phyloP scores from a whole-genome alignment of 2,329 filamentous ascomycete genomes.

The Lasiodiplodia sp. region DNA sequence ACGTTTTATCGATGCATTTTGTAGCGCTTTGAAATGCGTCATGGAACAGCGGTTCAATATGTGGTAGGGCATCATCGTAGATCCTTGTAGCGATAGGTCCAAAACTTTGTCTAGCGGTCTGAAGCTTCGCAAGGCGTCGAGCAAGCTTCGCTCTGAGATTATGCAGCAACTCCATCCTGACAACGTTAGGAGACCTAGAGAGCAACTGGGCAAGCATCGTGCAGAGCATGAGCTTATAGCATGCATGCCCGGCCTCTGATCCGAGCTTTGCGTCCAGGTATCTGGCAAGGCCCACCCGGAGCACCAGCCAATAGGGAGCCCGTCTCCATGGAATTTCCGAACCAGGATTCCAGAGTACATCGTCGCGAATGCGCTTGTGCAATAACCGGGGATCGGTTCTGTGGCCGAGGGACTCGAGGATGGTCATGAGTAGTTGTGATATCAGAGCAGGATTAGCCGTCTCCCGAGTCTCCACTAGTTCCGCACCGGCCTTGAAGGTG shows the following conservation, averaged over 20 bases:
- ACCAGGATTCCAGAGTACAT: conserved; percentile 60
- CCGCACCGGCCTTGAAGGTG: conserved; percentile 59
- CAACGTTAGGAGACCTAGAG: conserved; percentile 42
- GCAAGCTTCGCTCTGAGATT: conserved; percentile 62
- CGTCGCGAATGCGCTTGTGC: conserved; percentile 68
- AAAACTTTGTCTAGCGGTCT: conserved; percentile 47
- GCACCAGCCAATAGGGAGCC: conserved; percentile 66
- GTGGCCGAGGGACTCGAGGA: conserved; percentile 64
- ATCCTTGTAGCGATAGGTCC: conserved; percentile 14
- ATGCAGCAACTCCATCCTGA: conserved; percentile 47
- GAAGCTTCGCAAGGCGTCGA: conserved; percentile 65
- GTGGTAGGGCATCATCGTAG: conserved; percentile 42
- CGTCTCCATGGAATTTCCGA: conserved; percentile 67
- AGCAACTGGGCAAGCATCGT: conserved; percentile 58
- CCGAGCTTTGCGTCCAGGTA: conserved; percentile 55
- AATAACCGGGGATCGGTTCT: conserved; percentile 49
- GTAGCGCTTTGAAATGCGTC: conserved; percentile 32
- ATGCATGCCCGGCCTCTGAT: conserved; percentile 51
- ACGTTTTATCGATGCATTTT: conserved; percentile 35
- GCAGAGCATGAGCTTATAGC: conserved; percentile 66
- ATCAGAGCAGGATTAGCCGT: conserved; percentile 65
- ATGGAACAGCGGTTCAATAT: conserved; percentile 35
- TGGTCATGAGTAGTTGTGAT: conserved; percentile 65
- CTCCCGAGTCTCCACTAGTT: conserved; percentile 64
- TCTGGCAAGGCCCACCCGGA: conserved; percentile 66